Evolutionary conservation across 163 green algal genomes (phyloP), one percentile per base, ranked within the genome.

Genomic region (Chlamydomonas reinhardtii): DNA sequence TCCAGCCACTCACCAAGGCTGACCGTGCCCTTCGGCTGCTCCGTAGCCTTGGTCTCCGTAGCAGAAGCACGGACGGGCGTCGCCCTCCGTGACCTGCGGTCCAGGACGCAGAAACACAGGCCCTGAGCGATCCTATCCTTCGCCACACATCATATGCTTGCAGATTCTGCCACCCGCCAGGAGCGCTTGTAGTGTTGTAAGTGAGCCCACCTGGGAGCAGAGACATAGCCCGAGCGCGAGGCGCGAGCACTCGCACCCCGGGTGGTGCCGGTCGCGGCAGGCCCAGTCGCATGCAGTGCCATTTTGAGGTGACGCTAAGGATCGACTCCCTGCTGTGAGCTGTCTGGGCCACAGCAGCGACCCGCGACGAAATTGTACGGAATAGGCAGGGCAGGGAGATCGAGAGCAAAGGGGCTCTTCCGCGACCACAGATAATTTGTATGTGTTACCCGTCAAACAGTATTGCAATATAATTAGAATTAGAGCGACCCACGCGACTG

Each of bases 21-120:
- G 48, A 56, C 56, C 22, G 54, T 56, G 70, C 80, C 80, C 69
- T 86, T 86, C 4, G 80, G 80, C 70, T 56, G 35, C 73, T 86
- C 70, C 27, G 27, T 11, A 34, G 37, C 69, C 25, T 86, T 59
- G 5, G 56, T 35, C 70, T 86, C 80, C 35, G 80, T 73, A 25
- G 54, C 34, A 35, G 70, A 56, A 16, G 80, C 69, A 17, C 68
- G 52, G 0, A 85, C 68, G 24, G 52, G 68, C 68, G 32, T 72
- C 52, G 64, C 52, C 31, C 71, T 77, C 17, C 79, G 79, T 19
- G 68, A 75, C 79, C 79, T 85, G 79, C 48, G 48, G 52, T 24
- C 65, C 39, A 32, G 29, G n/a, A n/a, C 43, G 17, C 5, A 32
- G 27, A 37, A 65, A 65, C 59, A 65, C 14, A 27, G 22, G 59